A percentile compares a stretch with the other conserved stretches of the same genome.
Conservation (phyloP, 495 filamentous ascomycete genomes). For the Aspergillus cavernicola region DNA sequence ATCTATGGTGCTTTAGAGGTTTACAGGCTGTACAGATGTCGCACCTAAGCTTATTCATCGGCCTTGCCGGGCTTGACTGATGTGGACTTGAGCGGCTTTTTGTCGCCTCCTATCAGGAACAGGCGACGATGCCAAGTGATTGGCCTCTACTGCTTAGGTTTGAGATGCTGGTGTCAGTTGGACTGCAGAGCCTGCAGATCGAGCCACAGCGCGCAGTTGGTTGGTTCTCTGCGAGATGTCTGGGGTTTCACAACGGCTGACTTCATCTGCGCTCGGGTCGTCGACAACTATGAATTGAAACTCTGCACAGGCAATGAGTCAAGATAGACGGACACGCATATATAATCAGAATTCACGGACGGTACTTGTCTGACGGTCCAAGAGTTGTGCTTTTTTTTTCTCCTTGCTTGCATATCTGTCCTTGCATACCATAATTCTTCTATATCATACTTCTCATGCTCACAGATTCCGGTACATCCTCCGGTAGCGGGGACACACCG, state of each 20-base stretch:
- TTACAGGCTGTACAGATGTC: conserved; percentile 23
- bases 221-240: conserved; percentile 28
- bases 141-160: conserved; percentile 19
- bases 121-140: conserved; percentile 17
- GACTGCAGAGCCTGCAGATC: conserved; percentile 12
- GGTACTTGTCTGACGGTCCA: conserved; percentile 1
- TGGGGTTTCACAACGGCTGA: conserved; percentile 48
- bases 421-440: not conserved
- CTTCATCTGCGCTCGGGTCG: conserved; percentile 37
- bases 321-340: conserved; percentile 2
- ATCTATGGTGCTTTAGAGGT: no score
- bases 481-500: conserved; percentile 25
- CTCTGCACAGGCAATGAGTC: not conserved
- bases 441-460: conserved; percentile 25
- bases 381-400: conserved; percentile 3
- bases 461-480: conserved; percentile 26
- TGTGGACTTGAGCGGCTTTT: not conserved
- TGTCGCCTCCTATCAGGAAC: conserved; percentile 23
- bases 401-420: not conserved
- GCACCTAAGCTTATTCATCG: conserved; percentile 37
- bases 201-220: conserved; percentile 11
- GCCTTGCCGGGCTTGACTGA: not conserved
- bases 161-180: conserved; percentile 22
- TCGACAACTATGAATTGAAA: conserved; percentile 34
- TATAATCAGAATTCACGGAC: conserved; percentile 15